Evolutionary conservation across 768 basidiomycete species (phyloP).

Genomic region (Heimioporus sp.): DNA sequence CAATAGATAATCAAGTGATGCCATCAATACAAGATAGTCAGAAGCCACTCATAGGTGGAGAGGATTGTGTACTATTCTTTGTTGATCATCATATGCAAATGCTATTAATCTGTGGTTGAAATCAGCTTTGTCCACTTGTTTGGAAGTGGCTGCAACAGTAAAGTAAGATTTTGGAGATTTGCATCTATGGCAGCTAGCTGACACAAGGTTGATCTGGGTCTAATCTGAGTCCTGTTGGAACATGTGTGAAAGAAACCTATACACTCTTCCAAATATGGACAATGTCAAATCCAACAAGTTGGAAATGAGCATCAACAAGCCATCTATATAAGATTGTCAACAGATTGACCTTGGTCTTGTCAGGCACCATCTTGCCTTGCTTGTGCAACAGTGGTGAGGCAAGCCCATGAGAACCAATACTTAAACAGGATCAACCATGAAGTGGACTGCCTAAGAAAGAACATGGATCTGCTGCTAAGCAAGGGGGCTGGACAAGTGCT

Average conservation of each 20-base stretch:
- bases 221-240: too few species aligned
- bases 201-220: conserved; percentile 65
- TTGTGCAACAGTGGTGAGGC: conserved; percentile 74
- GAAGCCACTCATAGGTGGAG: conserved; percentile 67
- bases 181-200: conserved; percentile 40
- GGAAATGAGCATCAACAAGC: conserved; percentile 64
- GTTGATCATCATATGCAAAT: conserved; percentile 72
- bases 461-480: conserved; percentile 81
- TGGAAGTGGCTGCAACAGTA: conserved; percentile 60
- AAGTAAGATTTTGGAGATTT: conserved; percentile 46
- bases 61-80: conserved; percentile 55
- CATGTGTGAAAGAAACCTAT: conserved; percentile 66
- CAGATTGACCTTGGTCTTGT: conserved; percentile 83
- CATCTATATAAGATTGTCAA: conserved; percentile 67
- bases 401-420: conserved; percentile 70
- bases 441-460: conserved; percentile 75
- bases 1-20: conserved; percentile 76
- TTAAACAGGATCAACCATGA: conserved; percentile 66
- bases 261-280: conserved; percentile 48
- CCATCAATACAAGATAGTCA: conserved; percentile 69
- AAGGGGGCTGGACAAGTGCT: conserved; percentile 56
- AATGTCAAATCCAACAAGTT: conserved; percentile 51
- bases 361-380: conserved; percentile 71
- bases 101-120: conserved; percentile 82
- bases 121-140: conserved; percentile 87